A percentile compares a stretch with the other conserved stretches of the same genome.
Conservation (phyloP, 495 filamentous ascomycete genomes). For the Penicillium fimorum region DNA sequence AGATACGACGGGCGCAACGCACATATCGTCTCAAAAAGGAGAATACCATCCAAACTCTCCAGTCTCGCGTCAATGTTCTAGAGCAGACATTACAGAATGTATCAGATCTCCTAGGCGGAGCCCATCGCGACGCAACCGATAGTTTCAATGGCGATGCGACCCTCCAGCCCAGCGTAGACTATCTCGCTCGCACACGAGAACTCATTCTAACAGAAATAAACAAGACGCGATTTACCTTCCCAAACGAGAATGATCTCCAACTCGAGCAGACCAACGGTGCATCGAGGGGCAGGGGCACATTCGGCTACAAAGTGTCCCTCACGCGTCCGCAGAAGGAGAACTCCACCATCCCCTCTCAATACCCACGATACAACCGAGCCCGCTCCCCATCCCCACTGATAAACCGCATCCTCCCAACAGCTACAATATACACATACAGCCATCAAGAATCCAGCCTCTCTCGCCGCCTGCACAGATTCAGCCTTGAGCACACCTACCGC, state of each 20-base stretch:
- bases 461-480: slow-evolving; percentile 64
- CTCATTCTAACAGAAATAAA: slow-evolving; percentile 23
- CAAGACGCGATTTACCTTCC: neutral
- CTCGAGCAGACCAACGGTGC: neutral
- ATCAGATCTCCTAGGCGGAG: slow-evolving; percentile 56
- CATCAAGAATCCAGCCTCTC: slow-evolving; percentile 68
- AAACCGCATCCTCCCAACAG: slow-evolving; percentile 27
- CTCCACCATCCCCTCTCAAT: neutral
- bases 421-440: slow-evolving; percentile 34
- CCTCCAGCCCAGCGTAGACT: neutral
- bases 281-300: slow-evolving; percentile 7
- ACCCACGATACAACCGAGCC: neutral
- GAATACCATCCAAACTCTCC: slow-evolving; percentile 69
- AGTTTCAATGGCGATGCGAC: neutral
- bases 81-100: slow-evolving; percentile 68
- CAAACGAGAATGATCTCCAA: neutral
- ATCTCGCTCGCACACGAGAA: slow-evolving; percentile 17
- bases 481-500: slow-evolving; percentile 59
- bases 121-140: slow-evolving; percentile 2
- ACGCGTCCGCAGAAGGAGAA: slow-evolving; percentile 1
- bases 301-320: slow-evolving; percentile 24
- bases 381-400: slow-evolving; percentile 24
- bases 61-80: slow-evolving; percentile 64
- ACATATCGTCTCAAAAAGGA: slow-evolving; percentile 87
- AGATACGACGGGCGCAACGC: slow-evolving; percentile 82